phyloP scores from a whole-genome alignment of 2,329 filamentous ascomycete genomes.

The Aspergillus flavus region DNA sequence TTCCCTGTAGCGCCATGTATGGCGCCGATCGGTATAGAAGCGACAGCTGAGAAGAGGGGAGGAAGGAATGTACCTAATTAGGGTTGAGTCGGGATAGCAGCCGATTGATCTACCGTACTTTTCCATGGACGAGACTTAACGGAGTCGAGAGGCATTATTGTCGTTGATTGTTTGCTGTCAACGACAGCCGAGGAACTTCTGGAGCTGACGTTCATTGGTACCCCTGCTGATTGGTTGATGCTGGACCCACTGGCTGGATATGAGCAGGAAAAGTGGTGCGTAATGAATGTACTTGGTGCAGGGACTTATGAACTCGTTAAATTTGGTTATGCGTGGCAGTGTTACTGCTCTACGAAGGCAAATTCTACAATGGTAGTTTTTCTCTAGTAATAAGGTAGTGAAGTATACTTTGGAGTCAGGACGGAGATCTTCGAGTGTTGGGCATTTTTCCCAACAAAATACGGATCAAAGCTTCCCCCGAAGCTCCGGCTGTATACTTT shows the following conservation, averaged over 20 bases:
- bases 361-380: neutral
- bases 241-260: neutral
- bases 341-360: neutral
- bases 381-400: neutral
- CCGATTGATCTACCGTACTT: slow-evolving; percentile 3
- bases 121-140: neutral
- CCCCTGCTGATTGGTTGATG: neutral
- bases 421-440: slow-evolving; percentile 19
- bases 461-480: slow-evolving; percentile 21
- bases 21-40: slow-evolving; percentile 7
- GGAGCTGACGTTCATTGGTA: neutral
- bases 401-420: neutral
- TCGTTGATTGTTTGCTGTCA: neutral
- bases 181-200: slow-evolving; percentile 2
- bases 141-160: neutral
- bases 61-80: slow-evolving; percentile 4
- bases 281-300: neutral
- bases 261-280: neutral
- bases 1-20: neutral
- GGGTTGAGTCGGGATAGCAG: slow-evolving; percentile 1
- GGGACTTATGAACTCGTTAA: neutral
- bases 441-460: slow-evolving; percentile 33
- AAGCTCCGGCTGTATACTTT: neutral
- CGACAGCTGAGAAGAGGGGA: neutral
- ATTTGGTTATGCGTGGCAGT: neutral